Base-by-base conservation (phyloP, 371 early-diverging fungal species). In the Mucor sp. region DNA sequence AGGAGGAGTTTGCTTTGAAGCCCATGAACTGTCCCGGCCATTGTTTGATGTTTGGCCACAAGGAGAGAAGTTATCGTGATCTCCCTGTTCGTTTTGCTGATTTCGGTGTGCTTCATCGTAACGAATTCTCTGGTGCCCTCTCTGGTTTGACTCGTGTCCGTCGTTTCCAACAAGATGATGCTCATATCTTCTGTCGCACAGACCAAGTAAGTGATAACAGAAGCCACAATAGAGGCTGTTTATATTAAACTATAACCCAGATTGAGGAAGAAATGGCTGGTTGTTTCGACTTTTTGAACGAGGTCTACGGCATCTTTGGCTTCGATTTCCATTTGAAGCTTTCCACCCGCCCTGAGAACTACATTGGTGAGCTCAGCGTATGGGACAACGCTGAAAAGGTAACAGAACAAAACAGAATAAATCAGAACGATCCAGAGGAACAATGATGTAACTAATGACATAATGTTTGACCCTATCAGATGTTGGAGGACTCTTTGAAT, bases 121-220 rank as follows among this genome's bases (percentile, higher is more conserved):
- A 99, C 72, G 99, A 99, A 76, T 92, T 95, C 37, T 95, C 96
- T 19, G 99, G 99, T 37, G 96, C 99, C 9, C 85, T 99, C 28
- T 91, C 94, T 41, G 99, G 99, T 41, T 87, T 99, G 69, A 99
- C 99, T 14, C 91, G 99, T 72, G 99, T 99, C 15, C 92, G 99
- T 72, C 91, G 99, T 66, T 99, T 99, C 95, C 98, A 99, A 79
- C 99, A 99, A 82, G 99, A 99, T 80, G 99, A 99, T 86, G 99
- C 99, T 6, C 99, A 99, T 72, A 99, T 99, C 67, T 99, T 99
- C 85, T 98, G 99, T 84, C 85, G 88, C 30, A 72, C 86, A 30
- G 93, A 92, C 63, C 99, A 98, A 79, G 87, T 95, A 60, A 53
- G 27, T 11, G 23, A 68, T 58, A 14, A 17, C 48, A 15, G 56